Conservation (phyloP, 768 basidiomycete species). For the Bullera alba region DNA sequence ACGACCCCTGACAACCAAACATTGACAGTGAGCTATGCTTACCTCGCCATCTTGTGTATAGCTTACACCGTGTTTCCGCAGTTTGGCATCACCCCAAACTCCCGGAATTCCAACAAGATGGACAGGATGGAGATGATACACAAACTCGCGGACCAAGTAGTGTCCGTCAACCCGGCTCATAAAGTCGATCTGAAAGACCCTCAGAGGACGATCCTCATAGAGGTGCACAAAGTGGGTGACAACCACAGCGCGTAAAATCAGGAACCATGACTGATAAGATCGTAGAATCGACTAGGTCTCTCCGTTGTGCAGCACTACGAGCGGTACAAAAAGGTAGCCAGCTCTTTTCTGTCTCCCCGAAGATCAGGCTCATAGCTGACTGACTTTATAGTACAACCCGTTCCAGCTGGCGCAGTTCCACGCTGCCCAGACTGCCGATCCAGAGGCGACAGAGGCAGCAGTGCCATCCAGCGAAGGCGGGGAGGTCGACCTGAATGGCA, state of each 20-base stretch:
- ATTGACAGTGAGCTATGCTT: constrained; percentile 16
- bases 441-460: no score
- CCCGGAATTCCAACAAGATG: constrained; percentile 22
- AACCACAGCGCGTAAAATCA: background rate
- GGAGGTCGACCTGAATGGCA: no score
- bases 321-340: constrained; percentile 24
- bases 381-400: constrained; percentile 13
- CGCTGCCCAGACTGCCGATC: constrained; percentile 1
- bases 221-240: constrained; percentile 25
- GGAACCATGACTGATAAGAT: background rate
- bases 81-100: constrained; percentile 26
- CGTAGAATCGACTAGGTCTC: constrained; percentile 26
- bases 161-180: constrained; percentile 15
- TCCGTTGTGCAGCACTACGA: constrained; percentile 30
- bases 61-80: constrained; percentile 7
- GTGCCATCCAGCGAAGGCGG: no score
- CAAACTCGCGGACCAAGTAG: constrained; percentile 24
- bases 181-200: constrained; percentile 30
- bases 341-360: background rate
- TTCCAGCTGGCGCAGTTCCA: constrained; percentile 2
- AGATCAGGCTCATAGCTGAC: no score
- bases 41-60: background rate
- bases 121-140: constrained; percentile 34
- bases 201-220: constrained; percentile 29
- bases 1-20: constrained; percentile 11